Evolutionary conservation across 805 yeast genomes (phyloP).

Genomic region (Teunomyces atbi): DNA sequence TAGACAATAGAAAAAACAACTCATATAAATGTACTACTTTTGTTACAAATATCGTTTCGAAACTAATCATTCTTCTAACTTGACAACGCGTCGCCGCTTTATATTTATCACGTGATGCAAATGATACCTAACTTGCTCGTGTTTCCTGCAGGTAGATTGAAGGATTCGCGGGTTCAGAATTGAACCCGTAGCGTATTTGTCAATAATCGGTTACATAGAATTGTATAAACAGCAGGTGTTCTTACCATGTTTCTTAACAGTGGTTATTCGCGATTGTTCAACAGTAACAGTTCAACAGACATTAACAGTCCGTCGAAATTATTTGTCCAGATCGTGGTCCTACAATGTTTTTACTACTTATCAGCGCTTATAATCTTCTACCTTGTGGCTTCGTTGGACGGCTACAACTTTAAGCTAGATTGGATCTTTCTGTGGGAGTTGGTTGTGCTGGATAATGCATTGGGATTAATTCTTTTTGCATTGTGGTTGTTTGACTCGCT

Average conservation of each 20-base stretch:
- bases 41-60: too few species aligned
- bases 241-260: neutral
- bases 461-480: slow-evolving; percentile 71
- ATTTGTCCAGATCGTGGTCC: slow-evolving; percentile 66
- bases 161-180: neutral
- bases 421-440: slow-evolving; percentile 83
- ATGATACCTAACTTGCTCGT: too few species aligned
- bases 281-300: slow-evolving; percentile 22
- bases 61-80: too few species aligned
- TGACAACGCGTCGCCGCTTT: too few species aligned
- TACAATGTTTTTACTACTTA: slow-evolving; percentile 76
- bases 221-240: neutral
- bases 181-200: neutral
- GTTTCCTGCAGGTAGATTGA: neutral
- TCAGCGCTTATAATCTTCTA: slow-evolving; percentile 68
- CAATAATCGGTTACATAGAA: neutral
- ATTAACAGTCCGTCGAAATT: slow-evolving; percentile 33
- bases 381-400: slow-evolving; percentile 64
- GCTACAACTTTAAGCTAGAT: slow-evolving; percentile 61
- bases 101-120: too few species aligned
- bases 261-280: slow-evolving; percentile 28
- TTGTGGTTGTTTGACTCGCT: slow-evolving; percentile 85
- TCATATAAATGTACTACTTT: too few species aligned
- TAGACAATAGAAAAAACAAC: too few species aligned
- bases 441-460: slow-evolving; percentile 68